Conservation (phyloP, 2,329 filamentous ascomycete species). For the Stachybotrys chartarum region DNA sequence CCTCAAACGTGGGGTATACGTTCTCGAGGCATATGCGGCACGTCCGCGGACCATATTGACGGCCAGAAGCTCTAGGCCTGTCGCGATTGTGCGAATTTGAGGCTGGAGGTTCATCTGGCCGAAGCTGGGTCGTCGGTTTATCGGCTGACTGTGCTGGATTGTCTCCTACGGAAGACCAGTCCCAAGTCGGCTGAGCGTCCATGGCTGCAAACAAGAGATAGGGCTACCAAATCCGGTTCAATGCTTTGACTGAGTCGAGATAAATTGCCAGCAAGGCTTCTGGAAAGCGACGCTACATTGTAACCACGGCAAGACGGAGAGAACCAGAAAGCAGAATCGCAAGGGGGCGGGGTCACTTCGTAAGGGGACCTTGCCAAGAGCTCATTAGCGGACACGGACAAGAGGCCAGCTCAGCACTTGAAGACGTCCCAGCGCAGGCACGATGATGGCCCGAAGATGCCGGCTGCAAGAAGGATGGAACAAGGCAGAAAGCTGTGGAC, state of each 20-base stretch:
- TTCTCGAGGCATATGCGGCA: slow-evolving; percentile 87
- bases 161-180: slow-evolving; percentile 14
- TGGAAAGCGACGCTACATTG: slow-evolving; percentile 15
- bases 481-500: background rate
- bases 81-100: background rate
- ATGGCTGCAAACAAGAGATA: slow-evolving; percentile 6
- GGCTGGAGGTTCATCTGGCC: slow-evolving; percentile 3
- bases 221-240: background rate
- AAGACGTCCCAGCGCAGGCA: background rate
- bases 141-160: slow-evolving; percentile 5
- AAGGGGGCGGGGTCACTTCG: slow-evolving; percentile 9
- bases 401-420: slow-evolving; percentile 23
- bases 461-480: slow-evolving; percentile 5
- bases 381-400: slow-evolving; percentile 9
- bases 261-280: background rate
- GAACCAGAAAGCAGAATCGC: slow-evolving; percentile 5
- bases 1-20: slow-evolving; percentile 41
- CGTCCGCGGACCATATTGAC: slow-evolving; percentile 61
- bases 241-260: background rate
- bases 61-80: slow-evolving; percentile 3
- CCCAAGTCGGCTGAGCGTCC: slow-evolving; percentile 17
- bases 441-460: slow-evolving; percentile 13
- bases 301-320: slow-evolving; percentile 5
- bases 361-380: background rate
- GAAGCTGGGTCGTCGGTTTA: slow-evolving; percentile 1